These are phyloP conservation scores for Tricharina praecox DNA, from an alignment of 495 filamentous ascomycete species.

Conservation along the genomic window DNA sequence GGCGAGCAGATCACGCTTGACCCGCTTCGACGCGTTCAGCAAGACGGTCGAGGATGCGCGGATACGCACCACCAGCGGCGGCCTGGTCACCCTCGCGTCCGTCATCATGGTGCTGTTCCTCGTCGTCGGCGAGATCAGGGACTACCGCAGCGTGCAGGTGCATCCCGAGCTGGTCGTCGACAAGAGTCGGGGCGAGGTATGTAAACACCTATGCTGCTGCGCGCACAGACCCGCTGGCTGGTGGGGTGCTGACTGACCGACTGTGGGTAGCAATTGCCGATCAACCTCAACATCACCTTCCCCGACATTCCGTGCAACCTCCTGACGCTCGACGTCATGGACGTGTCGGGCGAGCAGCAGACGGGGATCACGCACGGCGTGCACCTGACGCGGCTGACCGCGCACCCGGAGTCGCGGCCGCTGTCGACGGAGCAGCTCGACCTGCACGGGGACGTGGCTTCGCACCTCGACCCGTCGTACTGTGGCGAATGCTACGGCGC, in stretches of 20 bases:
- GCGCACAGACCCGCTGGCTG: too few species aligned
- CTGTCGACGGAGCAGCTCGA: slow-evolving; percentile 65
- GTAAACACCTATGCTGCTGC: too few species aligned
- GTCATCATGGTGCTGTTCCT: slow-evolving; percentile 74
- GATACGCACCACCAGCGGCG: slow-evolving; percentile 90
- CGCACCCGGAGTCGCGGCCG: slow-evolving; percentile 55
- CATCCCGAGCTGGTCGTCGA: slow-evolving; percentile 89
- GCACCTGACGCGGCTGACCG: slow-evolving; percentile 64
- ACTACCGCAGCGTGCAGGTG: slow-evolving; percentile 74
- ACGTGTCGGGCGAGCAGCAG: slow-evolving; percentile 92
- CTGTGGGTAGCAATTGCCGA: slow-evolving; percentile 97
- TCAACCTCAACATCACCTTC: slow-evolving; percentile 94
- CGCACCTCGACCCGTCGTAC: slow-evolving; percentile 78
- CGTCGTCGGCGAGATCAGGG: slow-evolving; percentile 86
- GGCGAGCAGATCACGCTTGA: slow-evolving; percentile 54
- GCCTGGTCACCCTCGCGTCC: slow-evolving; percentile 82
- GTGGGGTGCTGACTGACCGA: too few species aligned
- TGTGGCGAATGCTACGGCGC: slow-evolving; percentile 91
- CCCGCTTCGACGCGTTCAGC: slow-evolving; percentile 89
- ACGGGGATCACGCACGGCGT: slow-evolving; percentile 83
- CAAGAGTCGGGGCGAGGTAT: slow-evolving; percentile 56
- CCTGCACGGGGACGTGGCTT: slow-evolving; percentile 75
- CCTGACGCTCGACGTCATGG: slow-evolving; percentile 94
- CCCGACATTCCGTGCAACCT: slow-evolving; percentile 88
- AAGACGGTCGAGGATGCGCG: slow-evolving; percentile 98